Evolutionary conservation across 495 filamentous ascomycete genomes (phyloP), one percentile per base, ranked within the genome.

Genomic region (Aspergillus conjunctus): DNA sequence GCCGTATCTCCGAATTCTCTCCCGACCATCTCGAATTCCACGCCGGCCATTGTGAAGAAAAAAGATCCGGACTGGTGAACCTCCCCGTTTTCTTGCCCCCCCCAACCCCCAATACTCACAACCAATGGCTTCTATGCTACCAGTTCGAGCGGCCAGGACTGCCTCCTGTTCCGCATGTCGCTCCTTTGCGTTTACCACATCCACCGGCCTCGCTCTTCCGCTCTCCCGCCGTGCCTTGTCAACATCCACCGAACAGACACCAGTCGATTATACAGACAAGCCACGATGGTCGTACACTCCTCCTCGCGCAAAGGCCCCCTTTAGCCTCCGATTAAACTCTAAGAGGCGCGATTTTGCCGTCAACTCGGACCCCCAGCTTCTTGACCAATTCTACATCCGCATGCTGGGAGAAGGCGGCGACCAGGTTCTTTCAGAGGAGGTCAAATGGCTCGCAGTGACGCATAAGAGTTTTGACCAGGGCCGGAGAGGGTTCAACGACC

Each of bases 391-490:
- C 71, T 93, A 96, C 72, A 79, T 80, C 43, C 77, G 77, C 26
- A 71, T 97, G 58, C 76, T 97, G 54, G 91, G 93, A 20, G 73
- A 73, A 55, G 81, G 83, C 56, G 89, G 91, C 64, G 83, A 87
- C 57, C 79, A 82, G 63, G 66, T 93, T 71, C 81, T 98, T 62
- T 87, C 87, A 34, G 92, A 97, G 3, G 92, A 98, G 76, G 79
- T 93, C 65, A 97, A 97, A 76, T 99, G 93, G 94, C 81, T 97
- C 64, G 93, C 93, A 11, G 84, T 99, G 58, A 99, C 94, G 41
- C 94, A 99, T 74, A 97, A 97, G 86, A 96, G 91, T 74, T 98
- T 97, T 72, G 94, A 98, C 76, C 91, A 97, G 66, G 94, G 92
- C 51, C 81, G 91, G 68, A 87, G 92, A 78, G 92, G 92, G 11